Evolutionary conservation across 129 eudicot species (phyloP).

Genomic region (Rutidosis leptorrhynchoides): DNA sequence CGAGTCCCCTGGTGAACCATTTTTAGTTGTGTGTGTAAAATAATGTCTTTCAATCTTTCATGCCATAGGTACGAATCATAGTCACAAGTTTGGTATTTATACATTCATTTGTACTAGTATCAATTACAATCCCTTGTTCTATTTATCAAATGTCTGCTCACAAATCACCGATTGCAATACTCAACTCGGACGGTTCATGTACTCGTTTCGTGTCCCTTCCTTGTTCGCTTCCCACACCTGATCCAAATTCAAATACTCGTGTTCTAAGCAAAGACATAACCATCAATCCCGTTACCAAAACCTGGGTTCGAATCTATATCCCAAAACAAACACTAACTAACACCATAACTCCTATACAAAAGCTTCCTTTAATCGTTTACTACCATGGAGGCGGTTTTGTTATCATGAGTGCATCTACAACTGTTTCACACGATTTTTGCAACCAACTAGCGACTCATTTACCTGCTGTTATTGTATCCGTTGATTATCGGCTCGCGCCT

Average conservation of each 20-base stretch:
- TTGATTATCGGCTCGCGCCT: conserved; percentile 48
- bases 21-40: no score
- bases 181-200: no score
- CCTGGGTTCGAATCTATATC: conserved; percentile 38
- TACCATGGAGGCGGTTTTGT: conserved; percentile 50
- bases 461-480: conserved; percentile 35
- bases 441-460: conserved; percentile 16
- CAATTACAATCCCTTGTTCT: no score
- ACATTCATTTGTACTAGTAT: no score
- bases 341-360: not conserved
- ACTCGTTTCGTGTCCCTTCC: conserved; percentile 16
- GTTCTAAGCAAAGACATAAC: conserved; percentile 41
- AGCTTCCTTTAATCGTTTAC: conserved; percentile 38
- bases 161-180: no score
- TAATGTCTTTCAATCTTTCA: no score
- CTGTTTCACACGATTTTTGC: conserved; percentile 23
- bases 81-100: no score
- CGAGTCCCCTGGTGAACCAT: no score
- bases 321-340: conserved; percentile 20
- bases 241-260: not conserved
- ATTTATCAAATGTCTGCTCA: no score
- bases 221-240: conserved; percentile 16
- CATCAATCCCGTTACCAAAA: conserved; percentile 30
- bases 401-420: conserved; percentile 11
- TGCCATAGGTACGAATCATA: no score